phyloP scores from a whole-genome alignment of 805 yeast species.

The Ogataea methylovora region DNA sequence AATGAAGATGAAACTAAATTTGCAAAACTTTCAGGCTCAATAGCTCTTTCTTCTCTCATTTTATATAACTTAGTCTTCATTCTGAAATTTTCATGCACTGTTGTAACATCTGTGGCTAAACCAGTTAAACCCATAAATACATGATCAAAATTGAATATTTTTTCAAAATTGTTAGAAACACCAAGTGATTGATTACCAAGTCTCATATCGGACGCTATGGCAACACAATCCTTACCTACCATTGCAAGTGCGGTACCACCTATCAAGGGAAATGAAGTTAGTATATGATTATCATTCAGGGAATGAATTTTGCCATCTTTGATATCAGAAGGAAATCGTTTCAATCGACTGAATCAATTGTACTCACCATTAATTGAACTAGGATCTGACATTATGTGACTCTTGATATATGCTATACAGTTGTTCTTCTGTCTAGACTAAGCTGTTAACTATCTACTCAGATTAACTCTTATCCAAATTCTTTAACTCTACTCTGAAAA shows the following conservation, averaged over 20 bases:
- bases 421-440: too few species aligned
- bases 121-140: conserved; percentile 92
- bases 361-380: conserved; percentile 63
- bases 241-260: conserved; percentile 98
- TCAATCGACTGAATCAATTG: not conserved
- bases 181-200: conserved; percentile 93
- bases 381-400: conserved; percentile 71
- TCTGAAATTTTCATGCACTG: conserved; percentile 75
- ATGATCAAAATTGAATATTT: conserved; percentile 79
- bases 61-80: conserved; percentile 83
- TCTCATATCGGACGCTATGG: conserved; percentile 92
- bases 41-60: conserved; percentile 81
- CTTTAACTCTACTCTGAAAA: too few species aligned
- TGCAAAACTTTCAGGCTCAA: conserved; percentile 92
- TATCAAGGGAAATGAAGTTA: too few species aligned
- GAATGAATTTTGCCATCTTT: too few species aligned
- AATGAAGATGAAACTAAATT: conserved; percentile 84
- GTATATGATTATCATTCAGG: too few species aligned
- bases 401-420: too few species aligned
- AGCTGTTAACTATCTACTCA: too few species aligned
- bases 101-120: conserved; percentile 86
- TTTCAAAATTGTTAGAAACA: conserved; percentile 86
- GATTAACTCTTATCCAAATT: too few species aligned
- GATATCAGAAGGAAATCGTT: not conserved
- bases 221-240: conserved; percentile 98